phyloP scores from a whole-genome alignment of 2,329 filamentous ascomycete species.

The Leptographium wingfieldii region DNA sequence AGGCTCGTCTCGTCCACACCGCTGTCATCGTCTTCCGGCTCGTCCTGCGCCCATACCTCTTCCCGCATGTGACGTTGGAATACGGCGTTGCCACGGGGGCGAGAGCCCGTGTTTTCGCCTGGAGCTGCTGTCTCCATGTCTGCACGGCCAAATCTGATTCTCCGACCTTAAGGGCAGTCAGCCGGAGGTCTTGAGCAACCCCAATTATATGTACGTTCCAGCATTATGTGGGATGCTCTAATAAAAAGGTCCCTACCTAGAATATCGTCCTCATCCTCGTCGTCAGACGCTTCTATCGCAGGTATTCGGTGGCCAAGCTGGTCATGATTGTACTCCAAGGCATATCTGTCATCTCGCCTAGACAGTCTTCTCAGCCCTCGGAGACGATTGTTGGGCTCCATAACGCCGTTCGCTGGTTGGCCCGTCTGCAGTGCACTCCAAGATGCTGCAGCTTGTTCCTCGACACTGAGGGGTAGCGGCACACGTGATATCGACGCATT shows the following conservation, averaged over 20 bases:
- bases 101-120: neutral
- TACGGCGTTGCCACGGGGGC: neutral
- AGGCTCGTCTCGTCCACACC: neutral
- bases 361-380: slow-evolving; percentile 8
- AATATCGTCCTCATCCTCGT: neutral
- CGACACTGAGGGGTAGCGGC: too few species aligned
- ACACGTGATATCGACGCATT: slow-evolving; percentile 11
- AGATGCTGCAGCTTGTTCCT: neutral
- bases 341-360: slow-evolving; percentile 4
- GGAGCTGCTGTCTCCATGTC: neutral
- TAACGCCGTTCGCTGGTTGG: neutral
- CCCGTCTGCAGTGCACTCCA: neutral
- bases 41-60: neutral
- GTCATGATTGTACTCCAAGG: neutral
- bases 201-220: too few species aligned
- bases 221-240: neutral
- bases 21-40: neutral
- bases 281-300: neutral
- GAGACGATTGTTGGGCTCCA: slow-evolving; percentile 10
- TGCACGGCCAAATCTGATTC: neutral
- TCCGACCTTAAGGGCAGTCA: neutral
- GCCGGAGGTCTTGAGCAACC: neutral
- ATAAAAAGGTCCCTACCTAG: neutral
- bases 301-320: neutral
- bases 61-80: neutral